phyloP scores from a whole-genome alignment of 495 filamentous ascomycete species.

The Penicillium bovifimosum region DNA sequence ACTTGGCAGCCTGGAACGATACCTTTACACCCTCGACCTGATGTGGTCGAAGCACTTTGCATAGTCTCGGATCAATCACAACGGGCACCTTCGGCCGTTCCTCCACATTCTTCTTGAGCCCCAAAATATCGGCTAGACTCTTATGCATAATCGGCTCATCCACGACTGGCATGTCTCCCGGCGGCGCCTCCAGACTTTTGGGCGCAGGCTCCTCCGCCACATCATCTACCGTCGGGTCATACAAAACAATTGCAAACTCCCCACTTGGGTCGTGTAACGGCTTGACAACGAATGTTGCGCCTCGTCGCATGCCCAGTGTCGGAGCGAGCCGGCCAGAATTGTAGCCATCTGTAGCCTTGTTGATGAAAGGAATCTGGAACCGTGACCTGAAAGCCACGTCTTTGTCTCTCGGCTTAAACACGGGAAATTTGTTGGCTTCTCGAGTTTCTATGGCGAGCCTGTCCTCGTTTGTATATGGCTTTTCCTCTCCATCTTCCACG shows the following conservation, averaged over 20 bases:
- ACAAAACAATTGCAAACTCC: constrained; percentile 94
- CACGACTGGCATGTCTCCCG: constrained; percentile 54
- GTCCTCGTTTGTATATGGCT: constrained; percentile 84
- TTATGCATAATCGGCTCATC: constrained; percentile 85
- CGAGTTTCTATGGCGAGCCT: constrained; percentile 78
- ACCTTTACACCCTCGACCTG: constrained; percentile 96
- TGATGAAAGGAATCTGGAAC: constrained; percentile 82
- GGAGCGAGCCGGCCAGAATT: constrained; percentile 75
- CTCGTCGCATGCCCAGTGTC: constrained; percentile 76
- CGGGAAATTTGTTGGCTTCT: constrained; percentile 83
- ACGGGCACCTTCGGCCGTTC: constrained; percentile 84
- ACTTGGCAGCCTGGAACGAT: not conserved
- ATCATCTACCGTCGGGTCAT: constrained; percentile 92
- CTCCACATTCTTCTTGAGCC: constrained; percentile 83
- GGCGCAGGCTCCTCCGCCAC: constrained; percentile 53
- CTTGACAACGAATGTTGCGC: constrained; percentile 80
- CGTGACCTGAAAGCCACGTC: constrained; percentile 69
- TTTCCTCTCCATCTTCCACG: constrained; percentile 62
- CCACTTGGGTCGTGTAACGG: constrained; percentile 91
- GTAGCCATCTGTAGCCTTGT: constrained; percentile 68
- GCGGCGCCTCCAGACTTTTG: constrained; percentile 45
- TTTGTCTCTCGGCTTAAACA: constrained; percentile 88
- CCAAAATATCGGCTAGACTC: constrained; percentile 92
- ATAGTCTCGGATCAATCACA: constrained; percentile 87
- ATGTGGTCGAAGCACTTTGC: constrained; percentile 92